Evolutionary conservation across 257 asterid genomes (phyloP).

Genomic region (Euphrasia confusa): DNA sequence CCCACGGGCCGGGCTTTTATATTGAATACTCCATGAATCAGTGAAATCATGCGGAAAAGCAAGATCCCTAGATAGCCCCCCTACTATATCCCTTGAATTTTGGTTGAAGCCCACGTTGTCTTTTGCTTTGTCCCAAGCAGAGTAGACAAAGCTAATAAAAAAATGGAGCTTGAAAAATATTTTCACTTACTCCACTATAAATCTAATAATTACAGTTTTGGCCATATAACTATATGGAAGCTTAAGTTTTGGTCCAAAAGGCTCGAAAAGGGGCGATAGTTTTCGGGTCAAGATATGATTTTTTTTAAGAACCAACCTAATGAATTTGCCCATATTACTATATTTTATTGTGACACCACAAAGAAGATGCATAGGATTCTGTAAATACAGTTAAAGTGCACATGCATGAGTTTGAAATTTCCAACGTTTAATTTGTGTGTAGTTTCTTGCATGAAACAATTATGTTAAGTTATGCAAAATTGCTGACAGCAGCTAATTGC

Average conservation of each 20-base stretch:
- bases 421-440: slow-evolving; percentile 20
- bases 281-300: not conserved
- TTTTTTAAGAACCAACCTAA: not conserved
- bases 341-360: slow-evolving; percentile 14
- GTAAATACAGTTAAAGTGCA: slow-evolving; percentile 26
- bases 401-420: slow-evolving; percentile 37
- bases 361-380: slow-evolving; percentile 27
- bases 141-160: not conserved
- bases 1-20: not conserved
- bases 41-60: not conserved
- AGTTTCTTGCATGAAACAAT: slow-evolving; percentile 25
- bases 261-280: too few relatives aligned
- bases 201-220: not conserved
- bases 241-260: too few relatives aligned
- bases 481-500: slow-evolving; percentile 25
- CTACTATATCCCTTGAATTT: not conserved
- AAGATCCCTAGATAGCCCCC: slow-evolving; percentile 1
- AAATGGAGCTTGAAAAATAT: not conserved
- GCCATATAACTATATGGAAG: not conserved
- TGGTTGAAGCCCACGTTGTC: slow-evolving; percentile 2
- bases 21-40: not conserved
- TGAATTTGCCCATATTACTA: not conserved
- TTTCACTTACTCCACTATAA: too few relatives aligned
- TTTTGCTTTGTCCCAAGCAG: not conserved
- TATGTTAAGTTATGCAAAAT: slow-evolving; percentile 14